Evolutionary conservation across 139 green algal species (phyloP).

Genomic region (Chlamydomonas eustigma): DNA sequence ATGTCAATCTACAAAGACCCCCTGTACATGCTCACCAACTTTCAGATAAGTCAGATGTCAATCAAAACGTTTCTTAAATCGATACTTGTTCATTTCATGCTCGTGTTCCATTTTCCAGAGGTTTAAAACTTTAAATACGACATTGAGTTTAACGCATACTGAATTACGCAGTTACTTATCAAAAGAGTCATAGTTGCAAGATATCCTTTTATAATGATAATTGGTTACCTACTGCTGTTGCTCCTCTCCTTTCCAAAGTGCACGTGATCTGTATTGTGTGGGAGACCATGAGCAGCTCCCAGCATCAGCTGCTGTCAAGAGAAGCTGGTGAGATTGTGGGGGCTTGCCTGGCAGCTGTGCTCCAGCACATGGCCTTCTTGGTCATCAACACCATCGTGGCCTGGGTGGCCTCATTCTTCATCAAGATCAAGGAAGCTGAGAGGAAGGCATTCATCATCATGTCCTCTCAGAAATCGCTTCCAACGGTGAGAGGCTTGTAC

Average conservation of each 20-base stretch:
- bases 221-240: no score
- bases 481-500: constrained; percentile 18
- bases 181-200: no score
- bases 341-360: constrained; percentile 16
- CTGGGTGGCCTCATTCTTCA: constrained; percentile 17
- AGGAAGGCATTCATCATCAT: constrained; percentile 54
- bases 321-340: constrained; percentile 52
- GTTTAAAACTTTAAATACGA: no score
- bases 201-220: no score
- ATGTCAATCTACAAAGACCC: neutral
- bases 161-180: no score
- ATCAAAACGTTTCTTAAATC: constrained; percentile 11
- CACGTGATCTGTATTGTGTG: constrained; percentile 66
- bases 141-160: no score
- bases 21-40: constrained; percentile 7
- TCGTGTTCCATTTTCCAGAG: no score
- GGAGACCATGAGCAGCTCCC: constrained; percentile 54
- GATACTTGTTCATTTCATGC: no score
- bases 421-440: constrained; percentile 45
- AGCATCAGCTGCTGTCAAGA: constrained; percentile 46
- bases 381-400: constrained; percentile 45
- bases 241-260: neutral
- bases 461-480: constrained; percentile 62
- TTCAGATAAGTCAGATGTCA: constrained; percentile 6
- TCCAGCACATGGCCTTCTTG: constrained; percentile 58